Evolutionary conservation across 2,329 filamentous ascomycete genomes (phyloP).

Genomic region (Fusarium chuoi): DNA sequence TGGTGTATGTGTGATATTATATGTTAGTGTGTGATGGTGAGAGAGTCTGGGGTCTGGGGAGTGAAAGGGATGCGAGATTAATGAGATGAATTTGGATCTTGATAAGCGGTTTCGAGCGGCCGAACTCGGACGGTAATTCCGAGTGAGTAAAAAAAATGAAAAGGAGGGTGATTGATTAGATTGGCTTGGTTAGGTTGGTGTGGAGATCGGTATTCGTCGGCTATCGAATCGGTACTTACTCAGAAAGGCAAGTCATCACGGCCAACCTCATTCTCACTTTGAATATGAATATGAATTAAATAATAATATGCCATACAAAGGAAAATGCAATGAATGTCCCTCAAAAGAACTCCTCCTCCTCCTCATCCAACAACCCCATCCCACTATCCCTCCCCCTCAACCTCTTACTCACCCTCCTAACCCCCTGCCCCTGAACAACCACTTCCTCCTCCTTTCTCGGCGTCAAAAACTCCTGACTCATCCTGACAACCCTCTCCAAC

Average conservation of each 20-base stretch:
- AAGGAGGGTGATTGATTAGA: constrained; percentile 1
- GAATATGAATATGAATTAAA: neutral
- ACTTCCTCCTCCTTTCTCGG: constrained; percentile 7
- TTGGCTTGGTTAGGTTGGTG: constrained; percentile 13
- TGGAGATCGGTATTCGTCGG: constrained; percentile 15
- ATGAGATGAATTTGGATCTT: neutral
- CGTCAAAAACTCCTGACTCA: constrained; percentile 58
- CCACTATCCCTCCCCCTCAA: constrained; percentile 66
- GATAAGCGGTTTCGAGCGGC: constrained; percentile 10
- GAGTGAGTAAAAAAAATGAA: neutral
- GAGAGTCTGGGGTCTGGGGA: neutral
- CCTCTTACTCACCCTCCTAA: constrained; percentile 45
- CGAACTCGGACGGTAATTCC: constrained; percentile 36
- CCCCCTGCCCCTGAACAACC: constrained; percentile 26
- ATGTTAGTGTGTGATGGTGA: neutral
- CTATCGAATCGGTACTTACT: constrained; percentile 6
- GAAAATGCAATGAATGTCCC: constrained; percentile 19
- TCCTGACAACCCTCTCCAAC: constrained; percentile 58
- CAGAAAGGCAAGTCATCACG: constrained; percentile 53
- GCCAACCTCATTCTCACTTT: neutral
- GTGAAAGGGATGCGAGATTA: constrained; percentile 9
- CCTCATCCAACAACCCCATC: constrained; percentile 65
- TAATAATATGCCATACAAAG: constrained; percentile 45
- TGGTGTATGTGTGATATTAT: neutral
- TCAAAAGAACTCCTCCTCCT: constrained; percentile 53